These are phyloP conservation scores for Benincasa hispida DNA, from an alignment of 306 rosid species.

Conservation along the genomic window DNA sequence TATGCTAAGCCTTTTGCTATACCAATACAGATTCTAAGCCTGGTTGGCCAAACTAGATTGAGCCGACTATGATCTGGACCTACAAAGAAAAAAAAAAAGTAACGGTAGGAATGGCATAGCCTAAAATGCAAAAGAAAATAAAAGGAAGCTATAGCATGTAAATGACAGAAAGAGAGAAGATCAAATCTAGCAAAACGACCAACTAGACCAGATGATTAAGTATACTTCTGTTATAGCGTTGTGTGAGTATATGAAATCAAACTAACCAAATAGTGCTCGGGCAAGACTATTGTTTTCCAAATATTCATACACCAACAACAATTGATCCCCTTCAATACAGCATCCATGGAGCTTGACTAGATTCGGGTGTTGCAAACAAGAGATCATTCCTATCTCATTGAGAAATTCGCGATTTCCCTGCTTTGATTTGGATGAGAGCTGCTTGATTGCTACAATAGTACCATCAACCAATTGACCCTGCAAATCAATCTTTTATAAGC, in stretches of 20 bases:
- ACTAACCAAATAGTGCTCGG: conserved; percentile 54
- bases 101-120: background rate
- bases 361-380: conserved; percentile 67
- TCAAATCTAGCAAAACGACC: background rate
- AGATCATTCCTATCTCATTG: conserved; percentile 62
- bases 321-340: conserved; percentile 54
- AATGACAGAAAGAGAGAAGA: background rate
- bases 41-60: conserved; percentile 43
- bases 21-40: conserved; percentile 54
- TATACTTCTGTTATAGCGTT: background rate
- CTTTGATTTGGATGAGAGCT: conserved; percentile 52
- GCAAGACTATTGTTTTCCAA: conserved; percentile 69
- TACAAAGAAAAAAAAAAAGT: conserved; percentile 2
- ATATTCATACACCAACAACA: conserved; percentile 61
- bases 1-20: conserved; percentile 71
- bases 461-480: conserved; percentile 62
- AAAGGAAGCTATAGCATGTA: background rate
- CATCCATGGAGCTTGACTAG: conserved; percentile 66
- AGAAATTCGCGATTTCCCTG: conserved; percentile 73
- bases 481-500: background rate
- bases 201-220: background rate
- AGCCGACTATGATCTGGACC: conserved; percentile 19
- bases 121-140: background rate
- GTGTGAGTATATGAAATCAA: background rate
- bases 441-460: conserved; percentile 54